Evolutionary conservation across 2,329 filamentous ascomycete genomes (phyloP), one percentile per base, ranked within the genome.

Genomic region (Fusarium sp.): DNA sequence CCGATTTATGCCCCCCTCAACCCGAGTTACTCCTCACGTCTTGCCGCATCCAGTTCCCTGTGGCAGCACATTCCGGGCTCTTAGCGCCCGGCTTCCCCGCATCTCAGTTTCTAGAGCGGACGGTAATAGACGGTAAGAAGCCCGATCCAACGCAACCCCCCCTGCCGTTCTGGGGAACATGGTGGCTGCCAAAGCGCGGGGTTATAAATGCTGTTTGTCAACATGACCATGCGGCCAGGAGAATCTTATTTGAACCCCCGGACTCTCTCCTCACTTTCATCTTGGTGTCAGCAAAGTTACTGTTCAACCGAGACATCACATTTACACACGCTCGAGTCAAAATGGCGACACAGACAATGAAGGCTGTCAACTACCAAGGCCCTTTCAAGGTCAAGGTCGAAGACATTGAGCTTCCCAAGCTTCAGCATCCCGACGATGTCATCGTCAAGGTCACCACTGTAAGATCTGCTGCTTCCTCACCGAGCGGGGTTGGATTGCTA

Each of bases 381-480:
- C 86, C 89, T 0, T 88, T 86, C 79, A 86, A 87, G 77, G 89
- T 91, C 65, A 85, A 86, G n/a, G 86, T 92, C 52, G 85, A 89
- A 72, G 86, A 91, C 27, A 84, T 90, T 8, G 84, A 86, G 28
- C 75, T 83, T 47, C 90, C 90, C 1, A 86, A 84, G 73, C 81
- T 92, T 23, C 80, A 90, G 74, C 89, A 91, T 78, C 88, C 89
- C 3, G 88, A 91, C 78, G 89, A 91, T 80, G 84, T 86, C 36
- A 88, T 91, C 63, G 86, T 91, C 77, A 91, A 90, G 73, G 87
- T 91, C 37, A 91, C 89, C 1, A 92, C 89, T 7, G 86, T 88
- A 53, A 82, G 86, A 56, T 54, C 12, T 36, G 23, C 18, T 23
- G 23, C 23, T 4, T 23, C 4, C 48, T 34, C 15, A 15, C 15